Evolutionary conservation across 176 grass and related monocot species (phyloP), one percentile per base, ranked within the genome.

Genomic region (Areca catechu): DNA sequence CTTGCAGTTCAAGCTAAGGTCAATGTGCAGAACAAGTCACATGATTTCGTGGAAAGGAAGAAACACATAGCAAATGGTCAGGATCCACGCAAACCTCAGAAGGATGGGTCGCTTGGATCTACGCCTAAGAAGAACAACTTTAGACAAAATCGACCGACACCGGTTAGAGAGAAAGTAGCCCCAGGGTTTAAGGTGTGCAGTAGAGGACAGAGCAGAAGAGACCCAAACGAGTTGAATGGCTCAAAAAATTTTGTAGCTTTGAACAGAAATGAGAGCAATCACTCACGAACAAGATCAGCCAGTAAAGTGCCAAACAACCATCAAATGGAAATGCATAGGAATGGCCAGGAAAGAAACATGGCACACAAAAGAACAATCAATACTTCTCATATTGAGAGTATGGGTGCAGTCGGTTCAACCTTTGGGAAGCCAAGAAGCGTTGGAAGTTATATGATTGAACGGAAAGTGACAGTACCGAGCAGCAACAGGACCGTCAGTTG

Each of bases 301-400:
- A 22, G 9, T 77, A 65, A 61, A 24, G 21, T 27, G 25, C 25
- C 25, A 27, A 4, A 27, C 25, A 27, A 56, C 3, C 43, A 57
- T 49, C 51, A 59, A 53, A 5, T 60, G 4, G 85, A 76, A 22
- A 53, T 65, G 22, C 58, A 68, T 53, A 88, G 69, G 53, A 22
- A 58, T 24, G 56, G 22, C 25, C 16, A 7, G 56, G 56, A 58
- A 16, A 58, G 25, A 23, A 58, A 23, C 22, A 29, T 50, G 66
- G 59, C 74, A 70, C 80, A 76, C 22, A 93, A 85, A 57, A 65
- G 64, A 53, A 48, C 69, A 15, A 21, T 57, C 22, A 58, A 16
- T 23, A 58, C 16, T 24, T 16, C 56, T 58, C 56, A 58, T 12
- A 58, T 16, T 17, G 23, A 58, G 16, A 16, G 10, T 25, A 22